Conservation (phyloP, 441 rosid genomes). For the Biscutella auriculata region DNA sequence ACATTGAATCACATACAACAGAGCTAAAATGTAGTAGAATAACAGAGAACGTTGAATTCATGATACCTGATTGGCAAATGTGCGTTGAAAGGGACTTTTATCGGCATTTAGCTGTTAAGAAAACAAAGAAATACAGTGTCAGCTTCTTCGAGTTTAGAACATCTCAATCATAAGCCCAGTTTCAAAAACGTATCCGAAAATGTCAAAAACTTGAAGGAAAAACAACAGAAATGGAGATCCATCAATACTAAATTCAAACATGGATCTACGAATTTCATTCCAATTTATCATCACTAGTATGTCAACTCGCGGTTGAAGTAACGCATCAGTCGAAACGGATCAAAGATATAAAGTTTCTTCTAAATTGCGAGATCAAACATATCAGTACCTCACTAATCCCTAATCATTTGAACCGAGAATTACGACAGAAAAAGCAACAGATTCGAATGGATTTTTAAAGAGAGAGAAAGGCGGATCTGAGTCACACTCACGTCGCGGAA, state of each 20-base stretch:
- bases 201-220: not conserved
- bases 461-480: constrained; percentile 28
- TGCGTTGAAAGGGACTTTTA: constrained; percentile 87
- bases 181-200: not conserved
- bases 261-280: not conserved
- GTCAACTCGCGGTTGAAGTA: constrained; percentile 6
- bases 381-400: not conserved
- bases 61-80: constrained; percentile 84
- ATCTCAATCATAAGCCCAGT: not conserved
- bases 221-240: not conserved
- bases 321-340: constrained; percentile 9
- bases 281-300: constrained; percentile 6
- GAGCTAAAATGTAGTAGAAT: not conserved
- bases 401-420: constrained; percentile 9
- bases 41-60: not conserved
- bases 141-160: not conserved
- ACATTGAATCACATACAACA: not conserved
- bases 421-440: not conserved
- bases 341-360: not conserved
- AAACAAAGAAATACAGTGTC: constrained; percentile 10
- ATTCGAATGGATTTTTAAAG: constrained; percentile 1
- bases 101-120: constrained; percentile 66
- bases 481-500: constrained; percentile 71
- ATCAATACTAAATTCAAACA: not conserved
- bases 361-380: constrained; percentile 13